Base-by-base conservation (phyloP, 1,284 basidiomycete species). In the Cutaneotrichosporon arboriforme region DNA sequence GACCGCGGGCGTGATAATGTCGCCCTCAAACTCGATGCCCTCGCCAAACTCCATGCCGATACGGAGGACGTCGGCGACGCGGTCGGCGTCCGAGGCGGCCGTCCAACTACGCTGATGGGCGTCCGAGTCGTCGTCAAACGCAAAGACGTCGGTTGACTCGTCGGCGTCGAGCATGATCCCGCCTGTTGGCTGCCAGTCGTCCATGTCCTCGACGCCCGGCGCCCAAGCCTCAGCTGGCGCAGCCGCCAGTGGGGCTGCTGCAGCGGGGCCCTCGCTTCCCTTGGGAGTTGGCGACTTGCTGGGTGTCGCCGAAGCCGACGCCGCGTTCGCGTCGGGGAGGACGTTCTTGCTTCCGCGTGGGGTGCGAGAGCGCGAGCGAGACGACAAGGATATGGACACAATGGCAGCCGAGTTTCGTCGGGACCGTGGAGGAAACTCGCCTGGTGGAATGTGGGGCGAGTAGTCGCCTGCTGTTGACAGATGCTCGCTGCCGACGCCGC, bases 41-140 rank as follows among this genome's bases (percentile, higher is more conserved):
- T 73, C 72, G 38, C 73, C 73, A 52, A 75, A 73, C 7, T 72
- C 44, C 62, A 66, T 71, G 14, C 70, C 70, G 3, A 58, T 54
- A 22, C 58, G 51, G 36, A 73, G 52, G 17, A 70, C 62, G 45
- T 69, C 70, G 44, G 68, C 61, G 7, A 64, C 67, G 36, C 50
- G 53, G 18, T 52, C 51, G 1, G 60, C 55, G n/a, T 60, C 55
- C 8, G 55, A 55, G 31, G 57, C 55, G 4, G 55, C 53, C 4
- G 59, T 60, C 59, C 59, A 60, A 4, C 52, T 55, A 10, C 59
- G 52, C 4, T 48, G 44, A 12, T 54, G 33, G 17, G 57, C 49
- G 17, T 57, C 57, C 26, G 26, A 31, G 41, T 65, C 58, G 23
- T 62, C 56, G 31, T 62, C 61, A 22, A 55, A 58, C 7, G 52